Percentiles rank a stretch among this genome's conserved stretches.
Evolutionary conservation across 2,329 filamentous ascomycete species (phyloP).

Genomic region (Hirsutella minnesotensis): DNA sequence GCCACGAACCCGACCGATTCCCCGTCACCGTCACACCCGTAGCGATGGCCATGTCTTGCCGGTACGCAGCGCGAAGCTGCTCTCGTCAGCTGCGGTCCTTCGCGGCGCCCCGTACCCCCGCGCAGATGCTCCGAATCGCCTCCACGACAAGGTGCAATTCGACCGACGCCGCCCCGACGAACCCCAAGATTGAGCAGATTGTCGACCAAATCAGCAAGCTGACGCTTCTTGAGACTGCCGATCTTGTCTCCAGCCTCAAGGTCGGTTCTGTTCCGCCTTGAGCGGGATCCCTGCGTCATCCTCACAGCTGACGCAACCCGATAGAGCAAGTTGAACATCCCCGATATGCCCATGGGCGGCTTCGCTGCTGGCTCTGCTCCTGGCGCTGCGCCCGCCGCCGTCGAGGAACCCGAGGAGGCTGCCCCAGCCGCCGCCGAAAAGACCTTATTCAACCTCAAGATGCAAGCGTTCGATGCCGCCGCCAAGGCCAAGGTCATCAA

Average conservation of each 20-base stretch:
- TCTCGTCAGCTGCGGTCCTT: conserved; percentile 47
- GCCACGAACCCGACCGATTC: neutral
- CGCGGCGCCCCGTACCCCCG: conserved; percentile 32
- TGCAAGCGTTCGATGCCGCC: conserved; percentile 74
- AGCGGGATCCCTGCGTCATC: neutral
- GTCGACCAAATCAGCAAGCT: conserved; percentile 98
- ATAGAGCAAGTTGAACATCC: conserved; percentile 90
- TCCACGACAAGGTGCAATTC: conserved; percentile 66
- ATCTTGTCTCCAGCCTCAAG: conserved; percentile 90
- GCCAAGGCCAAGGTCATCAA: conserved; percentile 99
- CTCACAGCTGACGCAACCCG: neutral
- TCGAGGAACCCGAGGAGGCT: conserved; percentile 75
- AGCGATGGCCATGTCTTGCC: conserved; percentile 51
- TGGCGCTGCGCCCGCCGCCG: conserved; percentile 50
- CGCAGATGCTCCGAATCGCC: conserved; percentile 33
- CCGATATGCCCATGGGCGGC: conserved; percentile 88
- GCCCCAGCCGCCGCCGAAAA: conserved; percentile 87
- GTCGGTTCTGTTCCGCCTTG: conserved; percentile 33
- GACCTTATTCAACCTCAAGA: conserved; percentile 93
- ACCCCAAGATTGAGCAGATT: conserved; percentile 87
- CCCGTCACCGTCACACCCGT: conserved; percentile 14
- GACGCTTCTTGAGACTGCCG: conserved; percentile 93
- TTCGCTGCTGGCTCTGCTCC: conserved; percentile 65
- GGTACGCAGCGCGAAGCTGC: conserved; percentile 53
- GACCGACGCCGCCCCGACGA: conserved; percentile 54